phyloP scores from a whole-genome alignment of 441 rosid genomes.

The Lepidium campestre region DNA sequence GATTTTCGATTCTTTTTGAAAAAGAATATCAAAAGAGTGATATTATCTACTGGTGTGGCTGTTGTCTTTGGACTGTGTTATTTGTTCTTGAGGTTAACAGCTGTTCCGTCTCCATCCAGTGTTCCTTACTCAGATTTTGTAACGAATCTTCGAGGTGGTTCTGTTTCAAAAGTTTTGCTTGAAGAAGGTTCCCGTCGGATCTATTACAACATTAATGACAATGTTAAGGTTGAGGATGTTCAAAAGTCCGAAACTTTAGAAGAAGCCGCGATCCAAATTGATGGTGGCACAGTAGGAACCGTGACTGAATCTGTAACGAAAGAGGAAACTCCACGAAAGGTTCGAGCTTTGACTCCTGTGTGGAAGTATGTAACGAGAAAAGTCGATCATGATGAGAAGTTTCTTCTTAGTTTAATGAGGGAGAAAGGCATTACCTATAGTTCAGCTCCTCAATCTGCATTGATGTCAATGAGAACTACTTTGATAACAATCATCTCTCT shows the following conservation, averaged over 20 bases:
- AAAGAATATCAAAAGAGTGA: constrained; percentile 52
- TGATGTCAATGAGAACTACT: constrained; percentile 61
- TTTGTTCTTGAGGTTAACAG: constrained; percentile 63
- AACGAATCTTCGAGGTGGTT: constrained; percentile 58
- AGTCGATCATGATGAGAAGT: constrained; percentile 87
- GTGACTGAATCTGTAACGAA: constrained; percentile 23
- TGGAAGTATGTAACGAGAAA: constrained; percentile 86
- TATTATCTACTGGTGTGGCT: constrained; percentile 42
- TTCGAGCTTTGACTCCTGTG: constrained; percentile 40
- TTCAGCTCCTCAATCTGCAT: constrained; percentile 83
- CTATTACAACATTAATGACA: constrained; percentile 47
- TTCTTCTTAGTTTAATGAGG: constrained; percentile 85
- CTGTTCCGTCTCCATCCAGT: constrained; percentile 58
- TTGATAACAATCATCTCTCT: constrained; percentile 67
- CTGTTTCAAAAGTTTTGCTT: constrained; percentile 65
- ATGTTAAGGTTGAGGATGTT: background rate
- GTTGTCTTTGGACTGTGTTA: constrained; percentile 56
- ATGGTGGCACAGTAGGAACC: constrained; percentile 16
- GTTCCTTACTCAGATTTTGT: constrained; percentile 88
- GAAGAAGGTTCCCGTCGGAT: constrained; percentile 93
- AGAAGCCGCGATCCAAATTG: constrained; percentile 12
- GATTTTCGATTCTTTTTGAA: constrained; percentile 46
- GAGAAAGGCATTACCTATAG: constrained; percentile 73
- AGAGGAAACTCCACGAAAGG: constrained; percentile 27
- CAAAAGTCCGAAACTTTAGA: constrained; percentile 31